Conservation (phyloP, 495 filamentous ascomycete species). For the Letharia columbiana region DNA sequence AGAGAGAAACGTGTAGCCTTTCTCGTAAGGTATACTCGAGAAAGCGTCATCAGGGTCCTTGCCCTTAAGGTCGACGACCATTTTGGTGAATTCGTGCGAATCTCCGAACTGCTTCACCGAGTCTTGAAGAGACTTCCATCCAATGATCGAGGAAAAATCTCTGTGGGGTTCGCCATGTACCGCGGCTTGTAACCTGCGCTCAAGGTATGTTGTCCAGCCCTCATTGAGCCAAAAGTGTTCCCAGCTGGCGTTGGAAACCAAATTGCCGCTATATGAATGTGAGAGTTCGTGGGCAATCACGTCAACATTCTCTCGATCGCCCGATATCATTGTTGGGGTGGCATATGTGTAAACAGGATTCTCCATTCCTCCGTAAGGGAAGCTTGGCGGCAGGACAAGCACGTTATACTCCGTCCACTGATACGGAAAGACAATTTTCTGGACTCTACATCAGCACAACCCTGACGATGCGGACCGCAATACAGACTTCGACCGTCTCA, state of each 20-base stretch:
- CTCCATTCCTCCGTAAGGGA: conserved; percentile 54
- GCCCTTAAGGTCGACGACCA: conserved; percentile 76
- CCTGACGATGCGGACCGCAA: neutral
- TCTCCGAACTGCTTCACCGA: conserved; percentile 66
- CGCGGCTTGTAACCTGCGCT: conserved; percentile 52
- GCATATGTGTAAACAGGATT: conserved; percentile 13
- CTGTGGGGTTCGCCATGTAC: conserved; percentile 72
- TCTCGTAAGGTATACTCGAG: conserved; percentile 68
- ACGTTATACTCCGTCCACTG: conserved; percentile 94
- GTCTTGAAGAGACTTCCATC: conserved; percentile 55
- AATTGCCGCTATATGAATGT: conserved; percentile 89
- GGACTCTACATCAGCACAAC: neutral
- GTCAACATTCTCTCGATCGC: conserved; percentile 86
- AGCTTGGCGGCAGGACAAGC: conserved; percentile 79
- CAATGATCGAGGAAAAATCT: conserved; percentile 76
- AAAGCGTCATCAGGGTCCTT: conserved; percentile 95
- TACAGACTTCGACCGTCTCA: conserved; percentile 58
- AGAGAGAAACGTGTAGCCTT: conserved; percentile 73
- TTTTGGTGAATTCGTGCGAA: conserved; percentile 85
- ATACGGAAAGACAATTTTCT: conserved; percentile 75
- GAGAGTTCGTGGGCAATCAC: conserved; percentile 93
- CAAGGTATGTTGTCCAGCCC: conserved; percentile 91
- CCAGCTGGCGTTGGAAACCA: conserved; percentile 86
- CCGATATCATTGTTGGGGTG: conserved; percentile 8
- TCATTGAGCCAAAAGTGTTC: conserved; percentile 98